Evolutionary conservation across 192 early-diverging fungal genomes (phyloP).

Genomic region (Coemansia sp.): DNA sequence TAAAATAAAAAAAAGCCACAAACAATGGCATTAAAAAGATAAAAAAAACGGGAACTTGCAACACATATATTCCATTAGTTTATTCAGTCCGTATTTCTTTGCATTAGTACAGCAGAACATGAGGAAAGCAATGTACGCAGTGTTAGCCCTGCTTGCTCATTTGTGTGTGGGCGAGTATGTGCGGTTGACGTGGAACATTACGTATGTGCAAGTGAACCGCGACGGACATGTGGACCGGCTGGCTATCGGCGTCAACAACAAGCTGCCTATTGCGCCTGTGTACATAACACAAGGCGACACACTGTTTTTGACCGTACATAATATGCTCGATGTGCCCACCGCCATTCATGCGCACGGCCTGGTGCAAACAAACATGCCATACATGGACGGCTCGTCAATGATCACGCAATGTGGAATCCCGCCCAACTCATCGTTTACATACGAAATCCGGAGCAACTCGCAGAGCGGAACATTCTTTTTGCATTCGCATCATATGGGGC

Average conservation of each 20-base stretch:
- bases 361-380: constrained; percentile 64
- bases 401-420: constrained; percentile 76
- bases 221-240: constrained; percentile 59
- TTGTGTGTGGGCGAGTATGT: neutral
- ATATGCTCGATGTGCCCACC: constrained; percentile 59
- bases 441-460: constrained; percentile 52
- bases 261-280: constrained; percentile 51
- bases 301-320: constrained; percentile 19
- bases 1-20: too few species aligned
- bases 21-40: too few species aligned
- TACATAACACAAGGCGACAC: constrained; percentile 22
- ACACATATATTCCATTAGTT: neutral
- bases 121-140: too few species aligned
- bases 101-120: neutral
- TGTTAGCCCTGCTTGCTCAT: neutral
- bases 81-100: neutral
- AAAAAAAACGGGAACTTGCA: neutral
- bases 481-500: constrained; percentile 63
- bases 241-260: constrained; percentile 63
- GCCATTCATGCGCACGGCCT: constrained; percentile 74
- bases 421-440: constrained; percentile 59
- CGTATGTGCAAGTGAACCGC: constrained; percentile 58
- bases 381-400: constrained; percentile 64
- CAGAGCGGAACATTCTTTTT: constrained; percentile 79
- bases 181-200: constrained; percentile 58